Evolutionary conservation across 2,329 filamentous ascomycete species (phyloP).

Genomic region (Alternaria gaisen): DNA sequence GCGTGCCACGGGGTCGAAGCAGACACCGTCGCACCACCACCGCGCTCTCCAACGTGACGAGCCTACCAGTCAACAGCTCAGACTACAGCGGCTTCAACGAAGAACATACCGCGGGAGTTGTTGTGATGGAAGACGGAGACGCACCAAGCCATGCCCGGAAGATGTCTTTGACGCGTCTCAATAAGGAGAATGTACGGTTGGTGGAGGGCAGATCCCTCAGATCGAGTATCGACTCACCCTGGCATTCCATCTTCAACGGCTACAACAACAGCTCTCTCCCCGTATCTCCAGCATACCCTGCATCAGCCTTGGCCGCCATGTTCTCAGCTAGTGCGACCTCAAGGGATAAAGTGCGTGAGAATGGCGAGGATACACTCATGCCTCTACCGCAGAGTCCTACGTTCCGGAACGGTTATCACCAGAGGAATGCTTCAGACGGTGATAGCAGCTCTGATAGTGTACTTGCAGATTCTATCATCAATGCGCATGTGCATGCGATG

Average conservation of each 20-base stretch:
- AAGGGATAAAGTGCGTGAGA: neutral
- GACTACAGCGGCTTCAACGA: neutral
- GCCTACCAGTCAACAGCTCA: constrained; percentile 18
- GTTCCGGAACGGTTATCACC: constrained; percentile 14
- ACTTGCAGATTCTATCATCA: constrained; percentile 40
- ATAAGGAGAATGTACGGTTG: constrained; percentile 30
- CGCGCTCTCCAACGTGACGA: constrained; percentile 26
- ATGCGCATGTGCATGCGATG: constrained; percentile 43
- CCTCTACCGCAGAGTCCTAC: neutral
- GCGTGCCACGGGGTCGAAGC: constrained; percentile 18
- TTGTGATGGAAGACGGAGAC: neutral
- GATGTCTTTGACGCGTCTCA: constrained; percentile 36
- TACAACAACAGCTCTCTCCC: constrained; percentile 12
- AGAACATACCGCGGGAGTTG: neutral
- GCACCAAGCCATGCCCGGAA: constrained; percentile 30
- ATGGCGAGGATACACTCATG: neutral
- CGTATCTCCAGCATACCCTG: constrained; percentile 3
- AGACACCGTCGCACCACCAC: constrained; percentile 23
- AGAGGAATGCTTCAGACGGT: constrained; percentile 14
- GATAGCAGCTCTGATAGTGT: constrained; percentile 24
- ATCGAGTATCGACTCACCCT: constrained; percentile 29
- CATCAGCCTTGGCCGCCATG: neutral
- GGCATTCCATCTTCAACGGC: constrained; percentile 24
- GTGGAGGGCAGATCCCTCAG: constrained; percentile 34
- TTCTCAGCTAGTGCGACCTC: neutral